These are phyloP conservation scores for Rhizoclosmatium sp. DNA, from an alignment of 192 early-diverging fungal genomes.

Conservation along the genomic window DNA sequence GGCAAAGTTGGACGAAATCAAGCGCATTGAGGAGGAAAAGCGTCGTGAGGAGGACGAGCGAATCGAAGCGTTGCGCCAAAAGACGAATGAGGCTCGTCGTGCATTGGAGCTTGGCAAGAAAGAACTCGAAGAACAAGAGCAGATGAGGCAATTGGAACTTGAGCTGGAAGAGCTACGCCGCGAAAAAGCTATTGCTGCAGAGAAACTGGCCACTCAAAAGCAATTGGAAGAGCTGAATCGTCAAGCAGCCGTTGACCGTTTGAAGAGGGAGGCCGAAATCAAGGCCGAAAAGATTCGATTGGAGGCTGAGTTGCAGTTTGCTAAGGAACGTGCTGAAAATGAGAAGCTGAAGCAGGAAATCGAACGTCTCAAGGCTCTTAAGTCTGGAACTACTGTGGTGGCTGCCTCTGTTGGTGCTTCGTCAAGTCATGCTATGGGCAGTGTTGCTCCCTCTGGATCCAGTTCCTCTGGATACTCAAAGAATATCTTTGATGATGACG, in stretches of 20 bases:
- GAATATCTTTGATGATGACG: background rate
- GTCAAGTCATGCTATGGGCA: constrained; percentile 2
- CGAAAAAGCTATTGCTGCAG: constrained; percentile 8
- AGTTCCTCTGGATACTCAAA: background rate
- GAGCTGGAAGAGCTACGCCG: constrained; percentile 16
- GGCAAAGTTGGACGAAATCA: constrained; percentile 8
- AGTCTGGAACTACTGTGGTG: background rate
- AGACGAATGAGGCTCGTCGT: constrained; percentile 19
- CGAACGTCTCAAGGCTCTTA: constrained; percentile 19
- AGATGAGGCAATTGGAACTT: constrained; percentile 4
- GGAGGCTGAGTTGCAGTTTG: constrained; percentile 32
- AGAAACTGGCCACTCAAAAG: constrained; percentile 25
- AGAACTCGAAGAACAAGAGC: constrained; percentile 27
- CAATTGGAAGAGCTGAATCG: constrained; percentile 24
- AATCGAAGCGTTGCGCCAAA: constrained; percentile 16
- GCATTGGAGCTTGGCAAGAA: constrained; percentile 33
- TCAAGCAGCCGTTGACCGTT: constrained; percentile 15
- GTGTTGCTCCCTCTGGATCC: background rate
- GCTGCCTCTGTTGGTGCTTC: background rate
- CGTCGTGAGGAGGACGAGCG: constrained; percentile 30
- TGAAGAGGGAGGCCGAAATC: constrained; percentile 31
- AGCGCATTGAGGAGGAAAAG: constrained; percentile 12
- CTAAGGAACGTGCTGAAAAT: constrained; percentile 32
- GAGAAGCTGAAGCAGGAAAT: constrained; percentile 34
- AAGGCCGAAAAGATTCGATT: constrained; percentile 24